Conservation (phyloP, 495 filamentous ascomycete genomes). For the Neurospora cerealis region DNA sequence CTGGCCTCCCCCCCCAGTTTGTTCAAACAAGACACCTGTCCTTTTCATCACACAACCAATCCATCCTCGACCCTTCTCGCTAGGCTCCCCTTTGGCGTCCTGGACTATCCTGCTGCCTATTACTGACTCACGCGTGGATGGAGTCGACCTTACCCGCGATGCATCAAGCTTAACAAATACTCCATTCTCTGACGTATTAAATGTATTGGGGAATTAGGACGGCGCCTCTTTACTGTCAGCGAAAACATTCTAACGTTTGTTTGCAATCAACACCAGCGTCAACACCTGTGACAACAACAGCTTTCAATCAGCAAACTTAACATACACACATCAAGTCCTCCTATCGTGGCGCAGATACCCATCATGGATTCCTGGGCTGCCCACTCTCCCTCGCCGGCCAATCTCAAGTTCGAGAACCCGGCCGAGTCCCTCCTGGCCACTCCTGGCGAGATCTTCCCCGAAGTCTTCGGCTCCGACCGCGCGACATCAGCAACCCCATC, state of each 20-base stretch:
- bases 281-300: neutral
- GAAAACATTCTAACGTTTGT: neutral
- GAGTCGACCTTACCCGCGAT: conserved; percentile 18
- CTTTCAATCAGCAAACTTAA: conserved; percentile 1
- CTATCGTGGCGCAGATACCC: conserved; percentile 10
- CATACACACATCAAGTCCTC: conserved; percentile 25
- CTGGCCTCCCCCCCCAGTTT: conserved; percentile 7
- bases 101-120: neutral
- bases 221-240: conserved; percentile 29
- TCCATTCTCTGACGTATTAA: conserved; percentile 19
- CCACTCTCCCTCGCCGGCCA: conserved; percentile 26
- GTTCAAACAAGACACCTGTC: conserved; percentile 19
- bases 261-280: conserved; percentile 6
- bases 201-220: conserved; percentile 35
- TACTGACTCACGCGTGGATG: conserved; percentile 8
- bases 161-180: conserved; percentile 12
- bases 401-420: conserved; percentile 39
- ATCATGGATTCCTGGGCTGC: conserved; percentile 32
- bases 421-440: conserved; percentile 45
- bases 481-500: conserved; percentile 21
- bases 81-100: neutral
- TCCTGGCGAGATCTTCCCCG: conserved; percentile 39
- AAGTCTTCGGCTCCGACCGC: conserved; percentile 33
- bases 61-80: neutral
- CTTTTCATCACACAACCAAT: conserved; percentile 18